phyloP scores from a whole-genome alignment of 495 filamentous ascomycete species.

The Penicillium desertorum region DNA sequence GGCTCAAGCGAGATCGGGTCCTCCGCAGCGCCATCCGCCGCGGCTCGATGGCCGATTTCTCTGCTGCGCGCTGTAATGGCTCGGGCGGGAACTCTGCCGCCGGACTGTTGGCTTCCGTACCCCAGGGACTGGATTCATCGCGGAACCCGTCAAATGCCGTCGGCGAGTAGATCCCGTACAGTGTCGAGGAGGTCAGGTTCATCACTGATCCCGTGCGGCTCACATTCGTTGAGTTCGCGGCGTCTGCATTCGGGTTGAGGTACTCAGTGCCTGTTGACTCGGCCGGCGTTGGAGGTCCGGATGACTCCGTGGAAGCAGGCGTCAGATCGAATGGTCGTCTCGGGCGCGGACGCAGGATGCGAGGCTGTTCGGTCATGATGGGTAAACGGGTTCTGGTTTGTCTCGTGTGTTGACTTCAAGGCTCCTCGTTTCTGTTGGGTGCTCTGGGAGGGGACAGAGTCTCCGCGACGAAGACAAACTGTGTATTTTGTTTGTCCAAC shows the following conservation, averaged over 20 bases:
- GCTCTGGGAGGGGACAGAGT: slow-evolving; percentile 7
- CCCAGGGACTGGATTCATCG: slow-evolving; percentile 64
- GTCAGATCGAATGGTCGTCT: slow-evolving; percentile 70
- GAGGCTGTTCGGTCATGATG: slow-evolving; percentile 49
- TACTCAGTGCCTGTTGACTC: slow-evolving; percentile 37
- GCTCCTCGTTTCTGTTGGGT: background rate
- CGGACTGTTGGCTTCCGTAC: slow-evolving; percentile 67
- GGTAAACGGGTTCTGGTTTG: slow-evolving; percentile 8
- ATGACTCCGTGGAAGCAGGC: slow-evolving; percentile 53
- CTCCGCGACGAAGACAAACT: background rate
- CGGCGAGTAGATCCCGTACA: slow-evolving; percentile 86
- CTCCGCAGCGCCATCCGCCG: slow-evolving; percentile 34
- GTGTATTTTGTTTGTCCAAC: background rate
- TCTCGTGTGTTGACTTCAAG: background rate
- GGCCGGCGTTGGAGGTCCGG: slow-evolving; percentile 49
- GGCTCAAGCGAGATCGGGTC: slow-evolving; percentile 41
- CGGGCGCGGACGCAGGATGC: slow-evolving; percentile 69
- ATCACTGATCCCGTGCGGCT: slow-evolving; percentile 73
- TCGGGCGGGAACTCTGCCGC: slow-evolving; percentile 28
- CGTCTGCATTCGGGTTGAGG: slow-evolving; percentile 32
- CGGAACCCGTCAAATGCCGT: slow-evolving; percentile 53
- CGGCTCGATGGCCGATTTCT: slow-evolving; percentile 30
- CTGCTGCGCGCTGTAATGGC: slow-evolving; percentile 26
- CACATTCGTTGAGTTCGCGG: slow-evolving; percentile 32
- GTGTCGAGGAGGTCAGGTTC: slow-evolving; percentile 85